Evolutionary conservation across 768 basidiomycete genomes (phyloP).

Genomic region (Tulasnella calospora): DNA sequence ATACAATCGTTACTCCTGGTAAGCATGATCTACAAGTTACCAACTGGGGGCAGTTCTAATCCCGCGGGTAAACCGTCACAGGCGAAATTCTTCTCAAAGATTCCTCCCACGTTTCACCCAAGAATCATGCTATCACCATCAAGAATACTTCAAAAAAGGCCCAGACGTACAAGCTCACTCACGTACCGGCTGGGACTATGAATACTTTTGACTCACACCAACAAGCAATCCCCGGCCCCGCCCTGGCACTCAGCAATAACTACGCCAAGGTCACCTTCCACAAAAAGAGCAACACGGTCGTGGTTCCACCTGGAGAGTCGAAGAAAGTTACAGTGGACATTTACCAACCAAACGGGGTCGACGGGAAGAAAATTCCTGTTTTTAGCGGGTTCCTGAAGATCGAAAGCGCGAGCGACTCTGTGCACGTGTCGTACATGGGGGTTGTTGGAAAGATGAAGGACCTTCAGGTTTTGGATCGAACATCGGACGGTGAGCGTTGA

Average conservation of each 20-base stretch:
- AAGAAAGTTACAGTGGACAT: constrained; percentile 50
- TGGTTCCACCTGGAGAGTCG: constrained; percentile 44
- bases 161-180: constrained; percentile 48
- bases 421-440: constrained; percentile 44
- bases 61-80: too few relatives aligned
- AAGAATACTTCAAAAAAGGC: constrained; percentile 46
- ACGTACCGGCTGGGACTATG: constrained; percentile 55
- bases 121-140: constrained; percentile 37
- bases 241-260: constrained; percentile 45
- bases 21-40: not conserved
- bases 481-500: constrained; percentile 6
- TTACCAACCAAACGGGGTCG: constrained; percentile 44
- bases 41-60: too few relatives aligned
- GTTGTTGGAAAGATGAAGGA: constrained; percentile 42
- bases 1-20: constrained; percentile 35
- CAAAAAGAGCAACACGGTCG: constrained; percentile 42
- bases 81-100: constrained; percentile 39
- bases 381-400: constrained; percentile 55
- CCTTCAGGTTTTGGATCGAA: constrained; percentile 50
- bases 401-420: constrained; percentile 31
- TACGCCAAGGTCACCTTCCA: constrained; percentile 48
- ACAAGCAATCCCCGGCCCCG: constrained; percentile 49
- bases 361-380: constrained; percentile 47
- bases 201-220: constrained; percentile 43
- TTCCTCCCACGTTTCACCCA: constrained; percentile 31